These are phyloP conservation scores for Geosmithia flava DNA, from an alignment of 2,329 filamentous ascomycete species.

Conservation along the genomic window DNA sequence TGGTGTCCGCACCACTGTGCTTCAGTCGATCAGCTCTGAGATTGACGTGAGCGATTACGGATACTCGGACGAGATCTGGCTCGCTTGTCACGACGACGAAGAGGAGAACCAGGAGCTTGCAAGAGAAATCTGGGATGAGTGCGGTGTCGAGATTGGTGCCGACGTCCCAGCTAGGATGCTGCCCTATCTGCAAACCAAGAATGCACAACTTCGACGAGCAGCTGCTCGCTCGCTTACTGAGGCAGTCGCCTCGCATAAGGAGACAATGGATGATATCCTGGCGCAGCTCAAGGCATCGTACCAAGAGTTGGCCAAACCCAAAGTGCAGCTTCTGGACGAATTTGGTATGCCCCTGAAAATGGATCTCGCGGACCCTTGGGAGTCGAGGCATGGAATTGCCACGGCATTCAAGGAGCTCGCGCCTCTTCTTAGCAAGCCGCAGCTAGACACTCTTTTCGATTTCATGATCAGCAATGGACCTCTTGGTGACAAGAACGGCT, in stretches of 20 bases:
- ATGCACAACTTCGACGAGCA: conserved; percentile 71
- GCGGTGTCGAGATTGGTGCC: conserved; percentile 58
- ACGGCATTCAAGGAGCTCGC: conserved; percentile 77
- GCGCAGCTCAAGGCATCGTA: conserved; percentile 59
- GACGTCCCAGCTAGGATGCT: conserved; percentile 57
- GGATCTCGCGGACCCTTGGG: conserved; percentile 82
- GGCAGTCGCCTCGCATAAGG: conserved; percentile 48
- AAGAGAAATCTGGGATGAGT: conserved; percentile 89
- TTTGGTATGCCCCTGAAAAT: conserved; percentile 91
- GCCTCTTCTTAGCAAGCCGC: conserved; percentile 50
- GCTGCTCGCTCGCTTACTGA: conserved; percentile 74
- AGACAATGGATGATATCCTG: conserved; percentile 50
- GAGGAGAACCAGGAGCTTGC: conserved; percentile 78
- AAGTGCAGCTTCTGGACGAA: conserved; percentile 73
- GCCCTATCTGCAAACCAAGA: conserved; percentile 67
- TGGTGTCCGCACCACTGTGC: conserved; percentile 68
- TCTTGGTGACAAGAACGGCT: conserved; percentile 66
- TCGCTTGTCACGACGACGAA: conserved; percentile 83
- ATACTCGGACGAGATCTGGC: conserved; percentile 85
- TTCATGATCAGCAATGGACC: conserved; percentile 82
- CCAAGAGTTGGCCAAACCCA: conserved; percentile 66
- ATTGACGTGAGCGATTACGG: conserved; percentile 81
- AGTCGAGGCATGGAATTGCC: conserved; percentile 78
- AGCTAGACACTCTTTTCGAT: conserved; percentile 66
- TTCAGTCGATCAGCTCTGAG: conserved; percentile 84